A percentile compares a stretch with the other conserved stretches of the same genome.
phyloP scores from a whole-genome alignment of 805 yeast species.

The Candida xiaguanensis region DNA sequence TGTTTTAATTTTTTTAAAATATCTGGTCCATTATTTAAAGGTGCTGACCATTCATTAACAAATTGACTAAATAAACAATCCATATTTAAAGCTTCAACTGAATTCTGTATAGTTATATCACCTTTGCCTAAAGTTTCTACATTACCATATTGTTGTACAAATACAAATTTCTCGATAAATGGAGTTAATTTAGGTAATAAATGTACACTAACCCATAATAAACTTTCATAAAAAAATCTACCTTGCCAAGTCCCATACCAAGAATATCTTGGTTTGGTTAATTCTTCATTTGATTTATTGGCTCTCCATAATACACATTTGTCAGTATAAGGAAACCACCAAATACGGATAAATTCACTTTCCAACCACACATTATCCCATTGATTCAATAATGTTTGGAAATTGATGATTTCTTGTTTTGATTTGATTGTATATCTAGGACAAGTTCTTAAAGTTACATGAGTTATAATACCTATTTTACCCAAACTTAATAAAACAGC shows the following conservation, averaged over 20 bases:
- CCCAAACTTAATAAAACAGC: slow-evolving; percentile 88
- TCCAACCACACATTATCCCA: slow-evolving; percentile 86
- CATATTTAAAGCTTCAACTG: slow-evolving; percentile 89
- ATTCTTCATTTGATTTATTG: slow-evolving; percentile 61
- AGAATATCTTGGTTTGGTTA: slow-evolving; percentile 61
- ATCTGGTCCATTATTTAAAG: slow-evolving; percentile 72
- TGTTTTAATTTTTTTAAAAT: slow-evolving; percentile 61
- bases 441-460: slow-evolving; percentile 79
- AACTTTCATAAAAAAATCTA: slow-evolving; percentile 71
- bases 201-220: slow-evolving; percentile 76
- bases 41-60: slow-evolving; percentile 97
- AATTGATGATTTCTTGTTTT: slow-evolving; percentile 74
- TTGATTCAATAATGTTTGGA: slow-evolving; percentile 63
- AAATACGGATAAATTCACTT: slow-evolving; percentile 85
- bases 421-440: slow-evolving; percentile 82
- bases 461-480: slow-evolving; percentile 83
- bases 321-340: slow-evolving; percentile 96
- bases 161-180: slow-evolving; percentile 76
- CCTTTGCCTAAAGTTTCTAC: slow-evolving; percentile 63
- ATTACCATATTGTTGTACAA: slow-evolving; percentile 76
- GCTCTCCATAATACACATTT: slow-evolving; percentile 93
- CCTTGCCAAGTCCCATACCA: slow-evolving; percentile 87
- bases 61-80: slow-evolving; percentile 92
- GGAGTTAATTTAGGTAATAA: slow-evolving; percentile 78
- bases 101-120: slow-evolving; percentile 66